Evolutionary conservation across 139 green algal species (phyloP).

Genomic region (Dunaliella sp.): DNA sequence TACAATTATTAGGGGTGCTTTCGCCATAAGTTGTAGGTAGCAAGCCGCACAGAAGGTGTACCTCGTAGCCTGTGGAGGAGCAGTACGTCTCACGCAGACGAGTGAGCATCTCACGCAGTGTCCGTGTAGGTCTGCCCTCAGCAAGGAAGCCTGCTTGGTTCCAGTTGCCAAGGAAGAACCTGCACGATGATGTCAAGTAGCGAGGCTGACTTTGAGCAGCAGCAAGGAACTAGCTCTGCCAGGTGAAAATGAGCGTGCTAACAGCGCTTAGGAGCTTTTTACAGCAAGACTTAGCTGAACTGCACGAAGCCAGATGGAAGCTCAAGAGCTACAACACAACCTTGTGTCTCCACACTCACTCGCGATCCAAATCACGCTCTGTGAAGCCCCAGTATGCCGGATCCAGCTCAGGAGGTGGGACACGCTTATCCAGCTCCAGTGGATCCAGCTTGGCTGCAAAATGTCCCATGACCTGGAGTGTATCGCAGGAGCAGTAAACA

Average conservation of each 20-base stretch:
- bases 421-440: conserved; percentile 72
- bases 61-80: conserved; percentile 86
- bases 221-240: too few relatives aligned
- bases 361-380: conserved; percentile 91
- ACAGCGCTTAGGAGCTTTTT: too few relatives aligned
- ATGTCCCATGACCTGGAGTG: conserved; percentile 77
- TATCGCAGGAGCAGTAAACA: too few relatives aligned
- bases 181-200: too few relatives aligned
- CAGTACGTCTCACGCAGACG: conserved; percentile 90
- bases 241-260: too few relatives aligned
- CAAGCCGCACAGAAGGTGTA: too few relatives aligned
- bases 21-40: too few relatives aligned
- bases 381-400: conserved; percentile 91
- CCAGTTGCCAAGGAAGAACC: conserved; percentile 95
- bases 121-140: conserved; percentile 80
- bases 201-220: too few relatives aligned
- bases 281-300: too few relatives aligned
- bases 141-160: conserved; percentile 86
- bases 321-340: too few relatives aligned
- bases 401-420: conserved; percentile 71
- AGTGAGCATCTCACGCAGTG: conserved; percentile 82
- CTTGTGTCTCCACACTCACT: conserved; percentile 72
- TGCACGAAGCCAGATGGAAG: too few relatives aligned
- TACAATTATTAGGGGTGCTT: too few relatives aligned
- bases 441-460: conserved; percentile 88